Base-by-base conservation (phyloP, 2,329 filamentous ascomycete genomes). In the Clonostachys rhizophaga region DNA sequence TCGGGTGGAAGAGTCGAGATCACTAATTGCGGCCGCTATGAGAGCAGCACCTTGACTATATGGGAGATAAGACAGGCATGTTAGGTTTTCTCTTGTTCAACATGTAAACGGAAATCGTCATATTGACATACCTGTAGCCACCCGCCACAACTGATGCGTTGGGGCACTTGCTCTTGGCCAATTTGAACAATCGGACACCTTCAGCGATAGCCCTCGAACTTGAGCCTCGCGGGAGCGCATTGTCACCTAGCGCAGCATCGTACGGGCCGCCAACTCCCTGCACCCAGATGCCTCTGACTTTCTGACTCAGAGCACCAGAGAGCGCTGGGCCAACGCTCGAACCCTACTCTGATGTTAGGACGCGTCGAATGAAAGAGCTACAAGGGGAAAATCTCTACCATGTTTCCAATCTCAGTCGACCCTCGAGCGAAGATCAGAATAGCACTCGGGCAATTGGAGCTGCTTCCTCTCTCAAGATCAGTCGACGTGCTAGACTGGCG, bases 181-280 rank as follows among this genome's bases (percentile, higher is more conserved):
- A 44, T 6, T 60, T 55, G 54, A 74, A 69, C 30, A 72, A 63
- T 6, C 60, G 56, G 16, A 62, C 63, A 35, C 67, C 71, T 46
- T 70, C 70, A 3, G 58, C 46, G 47, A 76, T 74, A 34, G 68
- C 66, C 4, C 50, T 61, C 9, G 43, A 39, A 33, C 59, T 58
- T 2, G 70, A 71, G 40, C 70, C 69, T 3, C 56, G 49, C 4
- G 66, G 63, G 1, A 69, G 58, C 35, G 61, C 56, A 49, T 74
- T 74, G 20, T 61, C 58, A 2, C 52, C 48, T 0, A 72, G 40
- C 2, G 52, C 50, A 0, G 69, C 70, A 2, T 48, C 55, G 56
- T 76, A 76, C 3, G 59, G 53, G 24, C 60, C 62, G 6, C 66
- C 65, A 13, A 76, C 68, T 14, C 72, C 72, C 52, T 75, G 72